Percentiles rank a stretch among this genome's conserved stretches.
Evolutionary conservation across 2,329 filamentous ascomycete genomes (phyloP).

Genomic region (Aureobasidium sp.): DNA sequence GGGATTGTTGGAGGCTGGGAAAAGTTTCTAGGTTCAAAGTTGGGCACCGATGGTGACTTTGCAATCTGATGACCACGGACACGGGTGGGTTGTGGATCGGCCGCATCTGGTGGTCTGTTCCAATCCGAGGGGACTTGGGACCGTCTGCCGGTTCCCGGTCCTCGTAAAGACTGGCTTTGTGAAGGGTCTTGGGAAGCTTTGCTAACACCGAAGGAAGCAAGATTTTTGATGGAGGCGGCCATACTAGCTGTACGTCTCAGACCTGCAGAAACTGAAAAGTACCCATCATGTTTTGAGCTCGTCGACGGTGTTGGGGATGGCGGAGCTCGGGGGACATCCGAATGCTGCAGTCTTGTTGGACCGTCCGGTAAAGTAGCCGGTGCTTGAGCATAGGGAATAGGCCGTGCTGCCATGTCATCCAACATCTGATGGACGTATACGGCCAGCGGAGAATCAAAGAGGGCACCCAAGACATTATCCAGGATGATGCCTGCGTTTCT

Average conservation of each 20-base stretch:
- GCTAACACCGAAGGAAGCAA: constrained; percentile 44
- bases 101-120: constrained; percentile 65
- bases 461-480: constrained; percentile 72
- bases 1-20: constrained; percentile 60
- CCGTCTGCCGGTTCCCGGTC: constrained; percentile 30
- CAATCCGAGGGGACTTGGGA: constrained; percentile 51
- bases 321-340: constrained; percentile 31
- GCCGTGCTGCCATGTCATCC: constrained; percentile 54
- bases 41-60: constrained; percentile 70
- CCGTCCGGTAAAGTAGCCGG: constrained; percentile 16
- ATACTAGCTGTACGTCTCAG: constrained; percentile 59
- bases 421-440: constrained; percentile 63
- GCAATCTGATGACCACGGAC: constrained; percentile 60
- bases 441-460: constrained; percentile 72
- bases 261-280: constrained; percentile 52
- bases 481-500: constrained; percentile 77
- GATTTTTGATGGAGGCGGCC: constrained; percentile 56
- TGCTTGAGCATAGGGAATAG: constrained; percentile 19
- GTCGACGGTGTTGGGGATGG: constrained; percentile 43
- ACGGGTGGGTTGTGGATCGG: constrained; percentile 61
- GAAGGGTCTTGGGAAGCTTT: constrained; percentile 12
- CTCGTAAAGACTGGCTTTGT: constrained; percentile 13
- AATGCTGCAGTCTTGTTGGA: constrained; percentile 21
- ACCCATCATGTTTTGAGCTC: constrained; percentile 45
- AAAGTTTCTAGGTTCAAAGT: constrained; percentile 58